Conservation (phyloP, 1,284 basidiomycete genomes). For the Apiotrichum gamsii region DNA sequence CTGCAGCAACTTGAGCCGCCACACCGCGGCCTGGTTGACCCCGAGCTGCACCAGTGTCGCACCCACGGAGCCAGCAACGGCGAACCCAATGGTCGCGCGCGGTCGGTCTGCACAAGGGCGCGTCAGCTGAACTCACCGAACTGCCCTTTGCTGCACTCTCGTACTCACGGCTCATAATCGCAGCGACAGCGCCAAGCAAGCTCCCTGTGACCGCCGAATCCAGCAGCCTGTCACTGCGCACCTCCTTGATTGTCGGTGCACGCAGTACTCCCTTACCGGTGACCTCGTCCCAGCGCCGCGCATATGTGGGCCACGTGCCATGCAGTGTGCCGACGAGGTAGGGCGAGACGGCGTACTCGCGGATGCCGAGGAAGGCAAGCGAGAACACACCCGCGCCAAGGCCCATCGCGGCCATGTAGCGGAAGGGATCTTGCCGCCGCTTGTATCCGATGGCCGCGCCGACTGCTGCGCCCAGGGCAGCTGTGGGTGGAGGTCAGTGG, state of each 20-base stretch:
- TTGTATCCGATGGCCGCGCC: constrained; percentile 34
- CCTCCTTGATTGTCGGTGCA: constrained; percentile 15
- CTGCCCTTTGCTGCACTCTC: too few species aligned
- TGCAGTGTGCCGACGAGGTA: constrained; percentile 22
- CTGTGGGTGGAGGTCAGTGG: too few species aligned
- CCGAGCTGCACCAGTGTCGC: constrained; percentile 28
- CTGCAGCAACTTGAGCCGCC: constrained; percentile 30
- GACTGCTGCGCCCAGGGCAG: constrained; percentile 25
- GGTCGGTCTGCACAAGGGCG: constrained; percentile 30
- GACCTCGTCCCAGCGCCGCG: constrained; percentile 12
- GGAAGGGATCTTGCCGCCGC: constrained; percentile 28
- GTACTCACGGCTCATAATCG: too few species aligned
- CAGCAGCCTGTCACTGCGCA: constrained; percentile 31
- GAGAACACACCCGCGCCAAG: constrained; percentile 35
- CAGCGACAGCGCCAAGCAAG: too few species aligned
- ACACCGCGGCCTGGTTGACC: constrained; percentile 31
- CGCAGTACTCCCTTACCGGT: not conserved
- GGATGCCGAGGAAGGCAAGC: constrained; percentile 37
- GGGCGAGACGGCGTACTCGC: constrained; percentile 45
- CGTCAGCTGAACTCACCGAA: constrained; percentile 1
- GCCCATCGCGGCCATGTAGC: constrained; percentile 32
- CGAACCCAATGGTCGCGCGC: constrained; percentile 25
- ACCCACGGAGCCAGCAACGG: constrained; percentile 31
- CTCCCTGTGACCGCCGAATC: constrained; percentile 26
- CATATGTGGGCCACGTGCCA: constrained; percentile 24